Base-by-base conservation (phyloP, 2,329 filamentous ascomycete genomes). In the Curvularia sp. region DNA sequence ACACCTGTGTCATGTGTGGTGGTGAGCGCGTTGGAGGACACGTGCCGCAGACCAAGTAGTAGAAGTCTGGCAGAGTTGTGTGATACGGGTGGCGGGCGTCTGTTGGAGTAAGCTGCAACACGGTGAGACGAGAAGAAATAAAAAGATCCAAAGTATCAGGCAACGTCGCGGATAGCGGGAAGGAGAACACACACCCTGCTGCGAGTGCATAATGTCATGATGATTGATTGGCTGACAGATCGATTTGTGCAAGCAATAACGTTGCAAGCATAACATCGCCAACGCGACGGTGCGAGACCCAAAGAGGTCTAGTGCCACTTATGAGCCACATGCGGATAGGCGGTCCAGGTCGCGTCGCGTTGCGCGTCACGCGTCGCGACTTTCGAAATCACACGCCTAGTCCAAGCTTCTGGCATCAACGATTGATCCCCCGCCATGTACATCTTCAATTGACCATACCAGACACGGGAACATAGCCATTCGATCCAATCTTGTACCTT, bases 351-450 rank as follows among this genome's bases (percentile, higher is more conserved):
- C 59, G 38, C 49, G 52, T 55, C 60, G 60, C 57, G 57, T 53
- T 57, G 53, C 53, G 49, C 28, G 43, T 46, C 50, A 41, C 55
- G 56, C 48, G 32, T 55, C 56, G 47, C 53, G 56, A 49, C 52
- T 19, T 36, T 42, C 32, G 55, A n/a, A 59, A 48, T 55, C 52
- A 49, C 42, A 43, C 56, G 47, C 45, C 46, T 47, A 51, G 56
- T 51, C 56, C 34, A 51, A 55, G 52, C 56, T 23, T 54, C n/a
- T 9, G 53, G 43, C 55, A 53, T 55, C 49, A 39, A 43, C 43
- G 48, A 38, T 45, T 32, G 32, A 52, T 60, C 56, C 52, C 52
- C 63, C 61, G 49, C 63, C 59, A 54, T 53, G 57, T 38, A 53
- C 50, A 46, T 59, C 49, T 49, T 51, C 54, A 51, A 56, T 56